Evolutionary conservation across 1,284 basidiomycete species (phyloP).

Genomic region (Ceratobasidium sp.): DNA sequence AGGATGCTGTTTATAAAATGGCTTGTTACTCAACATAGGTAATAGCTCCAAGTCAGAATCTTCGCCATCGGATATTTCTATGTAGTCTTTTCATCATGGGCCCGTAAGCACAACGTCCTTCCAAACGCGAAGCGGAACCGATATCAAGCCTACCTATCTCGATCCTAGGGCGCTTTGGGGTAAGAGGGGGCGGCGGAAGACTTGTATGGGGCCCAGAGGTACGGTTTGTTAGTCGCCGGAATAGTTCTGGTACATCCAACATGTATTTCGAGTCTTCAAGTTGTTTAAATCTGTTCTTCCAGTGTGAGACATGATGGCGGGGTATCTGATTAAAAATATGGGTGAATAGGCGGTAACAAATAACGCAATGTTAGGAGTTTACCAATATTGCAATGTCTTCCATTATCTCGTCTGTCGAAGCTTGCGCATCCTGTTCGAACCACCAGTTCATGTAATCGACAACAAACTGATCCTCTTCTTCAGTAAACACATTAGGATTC

Average conservation of each 20-base stretch:
- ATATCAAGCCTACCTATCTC: no score
- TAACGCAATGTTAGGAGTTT: neutral
- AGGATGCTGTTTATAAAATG: no score
- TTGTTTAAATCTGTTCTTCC: neutral
- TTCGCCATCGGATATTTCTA: no score
- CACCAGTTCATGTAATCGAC: conserved; percentile 37
- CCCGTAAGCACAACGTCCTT: no score
- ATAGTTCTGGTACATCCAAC: conserved; percentile 12
- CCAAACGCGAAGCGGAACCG: no score
- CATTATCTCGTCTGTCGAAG: conserved; percentile 26
- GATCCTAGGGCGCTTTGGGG: no score
- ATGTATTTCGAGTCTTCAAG: conserved; percentile 21
- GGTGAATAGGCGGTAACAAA: neutral
- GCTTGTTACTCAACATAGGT: no score
- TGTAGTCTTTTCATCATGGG: no score
- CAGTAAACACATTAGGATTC: neutral
- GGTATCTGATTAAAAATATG: neutral
- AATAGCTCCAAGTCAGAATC: no score
- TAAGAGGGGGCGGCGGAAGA: neutral
- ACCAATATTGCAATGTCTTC: conserved; percentile 24
- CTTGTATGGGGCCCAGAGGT: neutral
- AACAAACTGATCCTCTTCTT: conserved; percentile 28
- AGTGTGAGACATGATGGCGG: neutral
- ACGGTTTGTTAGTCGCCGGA: conserved; percentile 16
- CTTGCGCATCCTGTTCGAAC: neutral